phyloP scores from a whole-genome alignment of 495 filamentous ascomycete species.

The Podospora pseudoanserina region DNA sequence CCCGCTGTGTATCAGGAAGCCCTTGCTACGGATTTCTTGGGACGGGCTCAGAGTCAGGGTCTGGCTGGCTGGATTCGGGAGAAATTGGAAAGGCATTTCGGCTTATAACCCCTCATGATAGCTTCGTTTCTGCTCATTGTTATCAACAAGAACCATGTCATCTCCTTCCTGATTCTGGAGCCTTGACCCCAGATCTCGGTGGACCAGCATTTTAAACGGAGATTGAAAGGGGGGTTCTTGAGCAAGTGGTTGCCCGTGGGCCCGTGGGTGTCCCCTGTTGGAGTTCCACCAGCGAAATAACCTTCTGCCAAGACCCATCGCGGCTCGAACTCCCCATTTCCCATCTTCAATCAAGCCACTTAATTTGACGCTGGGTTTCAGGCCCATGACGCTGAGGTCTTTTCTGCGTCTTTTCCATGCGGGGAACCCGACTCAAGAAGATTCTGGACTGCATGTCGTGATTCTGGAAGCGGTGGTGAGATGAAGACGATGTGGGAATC shows the following conservation, averaged over 20 bases:
- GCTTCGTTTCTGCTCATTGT: not conserved
- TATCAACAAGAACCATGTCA: not conserved
- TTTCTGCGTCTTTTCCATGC: not conserved
- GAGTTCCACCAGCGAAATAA: constrained; percentile 19
- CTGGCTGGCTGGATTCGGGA: not conserved
- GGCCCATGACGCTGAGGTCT: not conserved
- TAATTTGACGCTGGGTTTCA: constrained; percentile 17
- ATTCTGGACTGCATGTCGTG: not conserved
- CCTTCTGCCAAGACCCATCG: constrained; percentile 16
- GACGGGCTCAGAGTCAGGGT: not conserved
- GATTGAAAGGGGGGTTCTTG: constrained; percentile 13
- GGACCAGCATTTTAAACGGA: constrained; percentile 16
- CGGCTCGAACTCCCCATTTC: not conserved
- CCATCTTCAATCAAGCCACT: not conserved
- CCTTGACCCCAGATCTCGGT: constrained; percentile 13
- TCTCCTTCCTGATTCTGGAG: not conserved
- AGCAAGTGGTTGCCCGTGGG: constrained; percentile 10
- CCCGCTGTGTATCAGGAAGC: not conserved
- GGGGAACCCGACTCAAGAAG: not conserved
- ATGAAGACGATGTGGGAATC: not conserved
- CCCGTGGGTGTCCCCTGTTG: constrained; percentile 8
- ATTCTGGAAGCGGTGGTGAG: constrained; percentile 8
- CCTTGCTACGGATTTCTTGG: not conserved
- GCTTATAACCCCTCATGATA: constrained; percentile 7
- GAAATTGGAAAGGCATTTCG: not conserved